phyloP scores from a whole-genome alignment of 345 rosid genomes.

The Hirschfeldia incana region DNA sequence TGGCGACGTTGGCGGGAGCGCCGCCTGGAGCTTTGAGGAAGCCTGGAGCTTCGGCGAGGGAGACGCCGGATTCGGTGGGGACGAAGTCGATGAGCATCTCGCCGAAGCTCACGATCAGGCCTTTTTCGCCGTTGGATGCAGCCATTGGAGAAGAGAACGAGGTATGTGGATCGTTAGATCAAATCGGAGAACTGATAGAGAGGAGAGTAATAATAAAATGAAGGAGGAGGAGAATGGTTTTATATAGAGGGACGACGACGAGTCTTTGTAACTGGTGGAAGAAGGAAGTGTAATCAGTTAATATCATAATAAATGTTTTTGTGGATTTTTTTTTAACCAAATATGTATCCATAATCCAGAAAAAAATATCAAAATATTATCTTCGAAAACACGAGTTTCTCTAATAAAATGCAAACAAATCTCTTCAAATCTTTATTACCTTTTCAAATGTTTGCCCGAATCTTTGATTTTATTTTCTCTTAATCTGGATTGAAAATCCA shows the following conservation, averaged over 20 bases:
- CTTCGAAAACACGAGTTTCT: not conserved
- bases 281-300: not conserved
- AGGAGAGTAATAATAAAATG: slow-evolving; percentile 6
- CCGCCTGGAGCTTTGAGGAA: slow-evolving; percentile 69
- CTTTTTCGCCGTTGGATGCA: slow-evolving; percentile 44
- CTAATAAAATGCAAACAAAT: slow-evolving; percentile 4
- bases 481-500: not conserved
- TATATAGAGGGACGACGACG: slow-evolving; percentile 22
- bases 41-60: slow-evolving; percentile 65
- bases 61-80: slow-evolving; percentile 58
- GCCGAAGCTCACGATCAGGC: slow-evolving; percentile 48
- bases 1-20: slow-evolving; percentile 70
- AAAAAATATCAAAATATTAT: not conserved
- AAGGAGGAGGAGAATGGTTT: slow-evolving; percentile 6
- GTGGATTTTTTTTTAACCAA: not conserved
- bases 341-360: not conserved
- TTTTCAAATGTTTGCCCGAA: slow-evolving; percentile 8
- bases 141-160: slow-evolving; percentile 30
- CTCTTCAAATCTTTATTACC: not conserved
- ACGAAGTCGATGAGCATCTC: slow-evolving; percentile 69
- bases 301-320: not conserved
- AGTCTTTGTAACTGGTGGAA: slow-evolving; percentile 8
- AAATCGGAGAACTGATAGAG: slow-evolving; percentile 16
- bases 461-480: not conserved
- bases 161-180: slow-evolving; percentile 32